phyloP scores from a whole-genome alignment of 495 filamentous ascomycete species.

The Neurospora sp. region DNA sequence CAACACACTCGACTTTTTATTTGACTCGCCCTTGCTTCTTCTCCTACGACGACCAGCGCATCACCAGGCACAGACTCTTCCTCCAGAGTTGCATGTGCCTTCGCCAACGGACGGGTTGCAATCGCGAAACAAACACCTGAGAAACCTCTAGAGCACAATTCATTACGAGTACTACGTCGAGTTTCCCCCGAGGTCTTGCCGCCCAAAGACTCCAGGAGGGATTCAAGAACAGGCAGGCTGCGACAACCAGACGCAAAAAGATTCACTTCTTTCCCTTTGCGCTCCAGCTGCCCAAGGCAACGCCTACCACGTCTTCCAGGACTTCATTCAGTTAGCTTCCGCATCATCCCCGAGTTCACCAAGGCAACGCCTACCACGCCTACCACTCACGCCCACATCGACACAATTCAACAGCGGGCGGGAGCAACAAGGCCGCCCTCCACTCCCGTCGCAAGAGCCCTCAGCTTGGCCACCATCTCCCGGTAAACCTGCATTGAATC shows the following conservation, averaged over 20 bases:
- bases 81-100: neutral
- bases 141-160: too few species aligned
- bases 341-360: neutral
- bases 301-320: neutral
- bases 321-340: too few species aligned
- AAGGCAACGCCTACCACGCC: neutral
- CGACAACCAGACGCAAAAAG: neutral
- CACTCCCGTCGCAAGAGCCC: neutral
- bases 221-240: neutral
- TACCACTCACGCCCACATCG: neutral
- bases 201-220: neutral
- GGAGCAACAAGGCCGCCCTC: neutral
- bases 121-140: neutral
- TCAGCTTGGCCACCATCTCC: neutral
- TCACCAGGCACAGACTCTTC: neutral
- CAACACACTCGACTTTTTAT: neutral
- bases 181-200: neutral
- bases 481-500: neutral
- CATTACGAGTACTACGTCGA: neutral
- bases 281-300: neutral
- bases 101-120: neutral
- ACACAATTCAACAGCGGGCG: neutral
- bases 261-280: neutral
- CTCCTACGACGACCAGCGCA: neutral
- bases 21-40: conserved; percentile 1